Conservation (phyloP, 2,329 filamentous ascomycete species). For the Scedosporium dehoogii region DNA sequence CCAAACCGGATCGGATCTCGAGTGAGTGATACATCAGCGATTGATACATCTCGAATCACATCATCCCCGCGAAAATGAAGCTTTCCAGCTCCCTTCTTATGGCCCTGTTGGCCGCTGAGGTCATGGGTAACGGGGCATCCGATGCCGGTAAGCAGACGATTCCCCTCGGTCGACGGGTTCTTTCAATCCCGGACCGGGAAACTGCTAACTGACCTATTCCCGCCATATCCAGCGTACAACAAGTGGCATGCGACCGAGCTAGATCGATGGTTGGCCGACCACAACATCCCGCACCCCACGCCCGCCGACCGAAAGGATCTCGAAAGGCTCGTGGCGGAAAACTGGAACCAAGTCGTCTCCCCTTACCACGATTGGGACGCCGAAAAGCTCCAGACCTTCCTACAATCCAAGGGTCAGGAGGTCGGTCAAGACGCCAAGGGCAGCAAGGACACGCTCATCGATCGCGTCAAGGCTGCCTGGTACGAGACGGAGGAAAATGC, state of each 20-base stretch:
- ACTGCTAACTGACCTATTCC: not conserved
- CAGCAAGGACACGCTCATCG: slow-evolving; percentile 58
- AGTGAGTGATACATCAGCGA: not conserved
- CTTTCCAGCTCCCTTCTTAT: slow-evolving; percentile 3
- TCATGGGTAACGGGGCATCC: not conserved
- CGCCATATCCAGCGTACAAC: slow-evolving; percentile 66
- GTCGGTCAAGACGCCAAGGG: slow-evolving; percentile 55
- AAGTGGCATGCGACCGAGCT: slow-evolving; percentile 98
- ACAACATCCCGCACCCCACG: slow-evolving; percentile 83
- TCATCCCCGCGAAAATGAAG: not conserved
- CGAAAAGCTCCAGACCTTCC: slow-evolving; percentile 55
- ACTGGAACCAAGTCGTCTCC: slow-evolving; percentile 69
- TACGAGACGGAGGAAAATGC: slow-evolving; percentile 71
- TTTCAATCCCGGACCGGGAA: not conserved
- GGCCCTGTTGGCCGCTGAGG: slow-evolving; percentile 3
- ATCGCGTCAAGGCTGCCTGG: slow-evolving; percentile 64
- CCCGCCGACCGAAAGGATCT: slow-evolving; percentile 88
- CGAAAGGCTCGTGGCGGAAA: slow-evolving; percentile 78
- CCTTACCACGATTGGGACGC: slow-evolving; percentile 73
- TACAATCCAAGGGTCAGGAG: slow-evolving; percentile 62
- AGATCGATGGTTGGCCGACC: slow-evolving; percentile 89
- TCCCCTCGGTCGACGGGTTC: not conserved
- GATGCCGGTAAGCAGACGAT: slow-evolving; percentile 7
- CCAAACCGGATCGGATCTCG: not conserved
- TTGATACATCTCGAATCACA: not conserved